Evolutionary conservation across 73 alveolate species (phyloP).

Genomic region (Uronychia binucleata): DNA sequence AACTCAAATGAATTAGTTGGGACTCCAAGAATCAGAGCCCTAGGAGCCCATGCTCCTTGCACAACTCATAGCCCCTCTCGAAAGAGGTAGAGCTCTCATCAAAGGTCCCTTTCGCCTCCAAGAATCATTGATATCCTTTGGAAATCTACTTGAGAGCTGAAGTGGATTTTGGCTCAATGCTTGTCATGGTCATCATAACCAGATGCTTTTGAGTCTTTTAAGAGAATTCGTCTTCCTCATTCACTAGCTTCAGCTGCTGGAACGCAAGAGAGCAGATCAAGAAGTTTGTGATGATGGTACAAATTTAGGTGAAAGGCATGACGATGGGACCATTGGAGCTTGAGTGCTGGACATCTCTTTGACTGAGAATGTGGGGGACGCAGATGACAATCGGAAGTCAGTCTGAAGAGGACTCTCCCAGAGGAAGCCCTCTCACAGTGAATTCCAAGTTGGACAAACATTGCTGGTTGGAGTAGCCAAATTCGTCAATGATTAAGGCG

Average conservation of each 20-base stretch:
- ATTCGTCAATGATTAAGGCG: not conserved
- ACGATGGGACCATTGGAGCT: not conserved
- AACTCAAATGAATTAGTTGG: not conserved
- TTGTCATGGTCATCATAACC: not conserved
- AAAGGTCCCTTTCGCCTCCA: not conserved
- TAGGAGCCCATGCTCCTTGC: not conserved
- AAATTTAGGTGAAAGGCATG: not conserved
- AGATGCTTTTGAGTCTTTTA: not conserved
- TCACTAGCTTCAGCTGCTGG: not conserved
- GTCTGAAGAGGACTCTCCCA: not conserved
- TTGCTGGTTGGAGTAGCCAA: not conserved
- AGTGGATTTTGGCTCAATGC: not conserved
- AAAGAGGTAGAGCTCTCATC: not conserved
- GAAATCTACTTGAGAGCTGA: not conserved
- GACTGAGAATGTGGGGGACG: not conserved
- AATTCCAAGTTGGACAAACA: not conserved
- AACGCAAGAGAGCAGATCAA: not conserved
- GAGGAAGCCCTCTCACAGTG: not conserved
- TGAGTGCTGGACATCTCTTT: not conserved
- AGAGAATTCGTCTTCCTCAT: not conserved
- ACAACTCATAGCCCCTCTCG: not conserved
- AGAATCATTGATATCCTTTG: not conserved
- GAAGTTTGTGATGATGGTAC: not conserved
- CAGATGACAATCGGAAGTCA: not conserved
- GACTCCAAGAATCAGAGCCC: not conserved